Evolutionary conservation across 805 yeast genomes (phyloP).

Genomic region (Zygosaccharomyces siamensis): DNA sequence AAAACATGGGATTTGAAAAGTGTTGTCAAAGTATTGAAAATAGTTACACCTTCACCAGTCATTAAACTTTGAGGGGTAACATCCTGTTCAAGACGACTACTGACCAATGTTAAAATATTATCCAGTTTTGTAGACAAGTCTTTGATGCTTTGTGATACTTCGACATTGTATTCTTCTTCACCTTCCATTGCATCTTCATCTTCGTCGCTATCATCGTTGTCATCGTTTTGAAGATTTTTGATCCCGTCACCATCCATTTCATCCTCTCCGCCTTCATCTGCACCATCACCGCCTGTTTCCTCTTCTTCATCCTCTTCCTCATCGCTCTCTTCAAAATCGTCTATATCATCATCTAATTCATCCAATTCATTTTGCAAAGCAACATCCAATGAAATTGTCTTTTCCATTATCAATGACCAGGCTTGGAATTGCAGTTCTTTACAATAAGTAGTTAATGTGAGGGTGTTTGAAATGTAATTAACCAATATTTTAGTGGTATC

Average conservation of each 20-base stretch:
- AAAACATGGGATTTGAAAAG: slow-evolving; percentile 76
- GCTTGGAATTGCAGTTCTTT: slow-evolving; percentile 66
- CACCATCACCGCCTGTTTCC: slow-evolving; percentile 33
- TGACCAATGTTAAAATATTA: slow-evolving; percentile 53
- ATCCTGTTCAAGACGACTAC: slow-evolving; percentile 45
- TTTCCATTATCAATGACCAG: slow-evolving; percentile 79
- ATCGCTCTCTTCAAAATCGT: slow-evolving; percentile 47
- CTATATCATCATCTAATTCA: slow-evolving; percentile 73
- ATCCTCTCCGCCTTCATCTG: slow-evolving; percentile 26
- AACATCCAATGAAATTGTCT: slow-evolving; percentile 81
- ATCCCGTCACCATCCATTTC: slow-evolving; percentile 28
- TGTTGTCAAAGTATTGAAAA: slow-evolving; percentile 70
- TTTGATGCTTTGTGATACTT: slow-evolving; percentile 44
- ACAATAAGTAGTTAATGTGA: slow-evolving; percentile 60
- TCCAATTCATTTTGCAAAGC: slow-evolving; percentile 86
- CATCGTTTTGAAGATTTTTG: slow-evolving; percentile 18
- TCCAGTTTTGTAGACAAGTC: slow-evolving; percentile 68
- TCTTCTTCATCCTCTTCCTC: slow-evolving; percentile 34
- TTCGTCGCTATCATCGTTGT: slow-evolving; percentile 32
- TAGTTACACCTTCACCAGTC: slow-evolving; percentile 58
- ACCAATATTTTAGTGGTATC: slow-evolving; percentile 49
- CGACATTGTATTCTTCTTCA: slow-evolving; percentile 46
- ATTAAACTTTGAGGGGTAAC: slow-evolving; percentile 49
- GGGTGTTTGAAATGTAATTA: slow-evolving; percentile 61
- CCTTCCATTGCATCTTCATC: slow-evolving; percentile 33